phyloP scores from a whole-genome alignment of 1,139 yeast genomes.

The Scheffersomyces lignicola region DNA sequence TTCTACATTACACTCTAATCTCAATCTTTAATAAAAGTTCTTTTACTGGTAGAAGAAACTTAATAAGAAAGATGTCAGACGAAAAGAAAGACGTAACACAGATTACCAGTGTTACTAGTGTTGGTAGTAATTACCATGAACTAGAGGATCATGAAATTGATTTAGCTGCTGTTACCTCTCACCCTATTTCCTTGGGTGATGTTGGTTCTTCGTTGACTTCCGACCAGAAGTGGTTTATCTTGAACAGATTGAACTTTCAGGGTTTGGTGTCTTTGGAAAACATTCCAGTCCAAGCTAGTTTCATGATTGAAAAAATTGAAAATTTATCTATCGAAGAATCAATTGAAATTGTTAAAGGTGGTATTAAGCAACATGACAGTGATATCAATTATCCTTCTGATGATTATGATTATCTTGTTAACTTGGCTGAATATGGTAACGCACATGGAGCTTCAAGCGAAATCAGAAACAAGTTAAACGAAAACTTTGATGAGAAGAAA shows the following conservation, averaged over 20 bases:
- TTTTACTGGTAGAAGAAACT: neutral
- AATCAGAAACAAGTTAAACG: neutral
- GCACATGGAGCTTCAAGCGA: neutral
- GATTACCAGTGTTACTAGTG: slow-evolving; percentile 4
- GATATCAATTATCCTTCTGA: slow-evolving; percentile 22
- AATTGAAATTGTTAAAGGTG: slow-evolving; percentile 18
- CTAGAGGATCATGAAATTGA: slow-evolving; percentile 4
- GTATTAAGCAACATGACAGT: slow-evolving; percentile 17
- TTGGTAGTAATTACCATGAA: slow-evolving; percentile 1
- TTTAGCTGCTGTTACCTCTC: slow-evolving; percentile 3
- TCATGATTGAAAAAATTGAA: slow-evolving; percentile 32
- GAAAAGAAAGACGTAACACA: slow-evolving; percentile 3
- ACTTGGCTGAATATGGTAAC: slow-evolving; percentile 4
- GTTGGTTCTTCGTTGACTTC: slow-evolving; percentile 26
- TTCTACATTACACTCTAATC: too few species aligned
- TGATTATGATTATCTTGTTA: slow-evolving; percentile 11
- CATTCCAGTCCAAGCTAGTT: slow-evolving; percentile 26
- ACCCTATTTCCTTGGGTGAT: slow-evolving; percentile 21
- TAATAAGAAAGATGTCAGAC: neutral
- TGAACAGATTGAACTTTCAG: slow-evolving; percentile 27
- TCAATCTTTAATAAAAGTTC: neutral
- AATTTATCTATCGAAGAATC: slow-evolving; percentile 22
- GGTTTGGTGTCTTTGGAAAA: slow-evolving; percentile 26
- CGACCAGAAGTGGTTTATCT: slow-evolving; percentile 27
- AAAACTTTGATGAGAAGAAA: slow-evolving; percentile 1